phyloP scores from a whole-genome alignment of 2,329 filamentous ascomycete species.

The Fusarium gaditjirri region DNA sequence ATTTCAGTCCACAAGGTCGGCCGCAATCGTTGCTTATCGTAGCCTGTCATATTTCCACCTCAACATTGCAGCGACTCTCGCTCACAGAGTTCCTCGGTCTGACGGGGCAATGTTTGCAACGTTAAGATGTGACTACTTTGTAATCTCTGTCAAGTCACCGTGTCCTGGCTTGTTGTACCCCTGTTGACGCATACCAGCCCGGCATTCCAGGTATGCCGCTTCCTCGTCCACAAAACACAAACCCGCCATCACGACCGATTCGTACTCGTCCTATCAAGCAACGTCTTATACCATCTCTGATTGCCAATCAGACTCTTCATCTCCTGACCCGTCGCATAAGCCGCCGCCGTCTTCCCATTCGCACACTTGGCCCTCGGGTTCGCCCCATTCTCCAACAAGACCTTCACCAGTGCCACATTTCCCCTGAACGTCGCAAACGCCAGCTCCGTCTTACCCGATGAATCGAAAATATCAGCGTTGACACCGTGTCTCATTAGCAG shows the following conservation, averaged over 20 bases:
- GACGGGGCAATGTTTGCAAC: too few relatives aligned
- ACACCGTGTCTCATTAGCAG: background rate
- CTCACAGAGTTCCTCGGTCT: too few relatives aligned
- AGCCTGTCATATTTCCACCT: too few relatives aligned
- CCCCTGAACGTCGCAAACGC: background rate
- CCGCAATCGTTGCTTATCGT: too few relatives aligned
- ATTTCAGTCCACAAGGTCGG: too few relatives aligned
- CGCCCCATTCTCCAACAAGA: background rate
- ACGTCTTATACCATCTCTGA: background rate
- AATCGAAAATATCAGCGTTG: background rate
- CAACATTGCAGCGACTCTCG: too few relatives aligned
- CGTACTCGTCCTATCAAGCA: background rate
- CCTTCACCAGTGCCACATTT: background rate
- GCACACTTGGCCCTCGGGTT: slow-evolving; percentile 3
- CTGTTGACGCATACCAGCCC: too few relatives aligned
- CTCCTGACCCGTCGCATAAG: background rate
- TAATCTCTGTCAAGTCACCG: too few relatives aligned
- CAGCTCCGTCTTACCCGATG: background rate
- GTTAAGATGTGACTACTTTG: too few relatives aligned
- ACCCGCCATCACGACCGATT: background rate
- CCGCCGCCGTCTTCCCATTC: slow-evolving; percentile 2
- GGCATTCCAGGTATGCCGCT: too few relatives aligned
- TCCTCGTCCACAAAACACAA: too few relatives aligned
- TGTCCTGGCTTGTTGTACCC: too few relatives aligned
- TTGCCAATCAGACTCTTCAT: background rate